Percentiles rank a stretch among this genome's conserved stretches.
Evolutionary conservation across 2,329 filamentous ascomycete genomes (phyloP).

Genomic region (Diaporthe citrichinensis): DNA sequence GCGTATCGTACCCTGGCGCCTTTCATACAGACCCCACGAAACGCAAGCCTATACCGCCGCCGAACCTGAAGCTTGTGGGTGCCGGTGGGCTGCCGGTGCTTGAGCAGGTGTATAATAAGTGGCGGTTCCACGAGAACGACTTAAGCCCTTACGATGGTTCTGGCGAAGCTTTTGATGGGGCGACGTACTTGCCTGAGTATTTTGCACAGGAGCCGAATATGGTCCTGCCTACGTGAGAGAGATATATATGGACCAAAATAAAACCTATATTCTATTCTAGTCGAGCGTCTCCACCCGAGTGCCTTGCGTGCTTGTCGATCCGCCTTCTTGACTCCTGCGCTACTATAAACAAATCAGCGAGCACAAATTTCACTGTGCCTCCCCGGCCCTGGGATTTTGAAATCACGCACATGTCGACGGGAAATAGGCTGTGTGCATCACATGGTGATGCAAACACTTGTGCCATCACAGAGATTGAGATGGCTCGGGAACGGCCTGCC

Average conservation of each 20-base stretch:
- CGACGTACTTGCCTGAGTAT: conserved; percentile 56
- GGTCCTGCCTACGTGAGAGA: conserved; percentile 14
- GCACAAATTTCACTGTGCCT: background rate
- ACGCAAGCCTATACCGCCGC: conserved; percentile 53
- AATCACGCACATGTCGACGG: background rate
- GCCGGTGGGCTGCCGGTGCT: conserved; percentile 58
- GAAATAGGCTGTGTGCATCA: too few species aligned
- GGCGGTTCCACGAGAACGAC: conserved; percentile 47
- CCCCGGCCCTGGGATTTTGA: too few species aligned
- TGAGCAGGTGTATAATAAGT: conserved; percentile 50
- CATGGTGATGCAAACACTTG: background rate
- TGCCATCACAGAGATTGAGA: background rate
- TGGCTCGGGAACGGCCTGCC: background rate
- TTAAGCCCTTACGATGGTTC: conserved; percentile 62
- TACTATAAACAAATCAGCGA: background rate
- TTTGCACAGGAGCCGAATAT: conserved; percentile 49
- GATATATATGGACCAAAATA: background rate
- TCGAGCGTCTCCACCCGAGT: too few species aligned
- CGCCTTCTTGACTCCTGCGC: background rate
- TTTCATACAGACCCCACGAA: conserved; percentile 54
- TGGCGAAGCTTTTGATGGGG: conserved; percentile 59
- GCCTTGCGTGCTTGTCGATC: too few species aligned
- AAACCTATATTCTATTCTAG: background rate
- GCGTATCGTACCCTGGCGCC: conserved; percentile 58
- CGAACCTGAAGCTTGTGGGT: conserved; percentile 59